Conservation (phyloP, 306 rosid genomes). For the Nissolia schottii region DNA sequence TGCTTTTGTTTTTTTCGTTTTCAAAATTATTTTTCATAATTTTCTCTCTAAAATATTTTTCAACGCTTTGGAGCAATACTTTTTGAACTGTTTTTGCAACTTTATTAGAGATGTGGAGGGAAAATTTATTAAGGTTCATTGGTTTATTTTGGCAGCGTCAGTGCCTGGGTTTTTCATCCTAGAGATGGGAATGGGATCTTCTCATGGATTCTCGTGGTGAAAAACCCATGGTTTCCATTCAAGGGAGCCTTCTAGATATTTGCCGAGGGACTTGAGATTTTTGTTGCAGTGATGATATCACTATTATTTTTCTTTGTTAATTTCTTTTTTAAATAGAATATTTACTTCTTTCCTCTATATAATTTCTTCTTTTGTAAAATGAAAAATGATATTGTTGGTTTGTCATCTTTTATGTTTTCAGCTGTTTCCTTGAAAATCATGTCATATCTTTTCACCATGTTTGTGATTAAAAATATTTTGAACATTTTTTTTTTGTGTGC, state of each 20-base stretch:
- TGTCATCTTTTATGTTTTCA: not conserved
- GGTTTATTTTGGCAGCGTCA: not conserved
- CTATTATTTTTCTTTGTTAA: not conserved
- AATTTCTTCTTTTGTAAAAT: not conserved
- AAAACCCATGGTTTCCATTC: not conserved
- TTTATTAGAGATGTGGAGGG: not conserved
- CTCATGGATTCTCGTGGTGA: not conserved
- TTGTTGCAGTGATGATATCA: not conserved
- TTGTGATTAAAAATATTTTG: constrained; percentile 15
- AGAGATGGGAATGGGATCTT: not conserved
- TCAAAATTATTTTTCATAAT: too few relatives aligned
- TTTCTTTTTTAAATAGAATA: not conserved
- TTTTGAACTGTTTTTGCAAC: not conserved
- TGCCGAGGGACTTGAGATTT: not conserved
- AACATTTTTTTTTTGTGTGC: constrained; percentile 19
- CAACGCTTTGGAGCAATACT: too few relatives aligned
- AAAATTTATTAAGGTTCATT: not conserved
- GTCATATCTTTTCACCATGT: not conserved
- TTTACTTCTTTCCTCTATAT: not conserved
- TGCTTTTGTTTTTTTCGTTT: too few relatives aligned
- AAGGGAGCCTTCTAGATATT: not conserved
- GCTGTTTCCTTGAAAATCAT: not conserved
- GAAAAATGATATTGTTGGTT: not conserved
- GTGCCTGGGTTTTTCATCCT: not conserved
- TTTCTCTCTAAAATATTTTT: too few relatives aligned